Percentiles rank a stretch among this genome's conserved stretches.
These are phyloP conservation scores for Mortierella sp. DNA, from an alignment of 371 early-diverging fungal genomes.

Conservation along the genomic window DNA sequence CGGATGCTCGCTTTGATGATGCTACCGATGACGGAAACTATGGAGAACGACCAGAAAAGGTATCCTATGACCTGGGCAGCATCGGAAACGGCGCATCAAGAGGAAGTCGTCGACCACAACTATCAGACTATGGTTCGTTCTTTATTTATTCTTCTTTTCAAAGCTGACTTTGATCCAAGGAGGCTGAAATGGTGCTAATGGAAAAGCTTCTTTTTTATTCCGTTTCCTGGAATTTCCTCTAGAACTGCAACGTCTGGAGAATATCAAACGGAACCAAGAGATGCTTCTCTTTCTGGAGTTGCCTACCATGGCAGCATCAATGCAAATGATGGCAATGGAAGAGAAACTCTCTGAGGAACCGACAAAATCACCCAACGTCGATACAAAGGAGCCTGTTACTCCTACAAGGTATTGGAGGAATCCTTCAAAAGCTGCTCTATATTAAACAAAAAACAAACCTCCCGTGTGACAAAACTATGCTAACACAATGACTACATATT, in stretches of 20 bases:
- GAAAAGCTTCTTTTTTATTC: background rate
- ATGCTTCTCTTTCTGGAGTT: constrained; percentile 61
- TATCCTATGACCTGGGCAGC: no score
- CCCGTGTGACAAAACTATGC: background rate
- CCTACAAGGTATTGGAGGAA: constrained; percentile 4
- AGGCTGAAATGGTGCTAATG: no score
- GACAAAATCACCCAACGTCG: background rate
- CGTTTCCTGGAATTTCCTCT: background rate
- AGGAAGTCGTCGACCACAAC: constrained; percentile 5
- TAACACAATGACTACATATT: background rate
- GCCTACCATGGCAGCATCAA: constrained; percentile 32
- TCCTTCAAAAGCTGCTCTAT: background rate
- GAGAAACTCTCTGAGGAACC: constrained; percentile 1
- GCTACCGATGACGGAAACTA: constrained; percentile 11
- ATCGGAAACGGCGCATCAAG: background rate
- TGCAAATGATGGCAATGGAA: constrained; percentile 8
- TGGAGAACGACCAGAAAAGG: background rate
- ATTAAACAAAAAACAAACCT: no score
- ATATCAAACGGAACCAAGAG: constrained; percentile 70
- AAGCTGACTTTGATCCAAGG: no score
- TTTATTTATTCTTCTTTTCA: background rate
- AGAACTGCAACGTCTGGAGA: constrained; percentile 70
- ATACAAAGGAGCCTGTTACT: background rate
- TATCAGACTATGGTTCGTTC: constrained; percentile 41
- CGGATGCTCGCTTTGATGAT: constrained; percentile 13